Percentiles rank a stretch among this genome's conserved stretches.
These are phyloP conservation scores for Calonectria ilicicola DNA, from an alignment of 2,329 filamentous ascomycete species.

Conservation along the genomic window DNA sequence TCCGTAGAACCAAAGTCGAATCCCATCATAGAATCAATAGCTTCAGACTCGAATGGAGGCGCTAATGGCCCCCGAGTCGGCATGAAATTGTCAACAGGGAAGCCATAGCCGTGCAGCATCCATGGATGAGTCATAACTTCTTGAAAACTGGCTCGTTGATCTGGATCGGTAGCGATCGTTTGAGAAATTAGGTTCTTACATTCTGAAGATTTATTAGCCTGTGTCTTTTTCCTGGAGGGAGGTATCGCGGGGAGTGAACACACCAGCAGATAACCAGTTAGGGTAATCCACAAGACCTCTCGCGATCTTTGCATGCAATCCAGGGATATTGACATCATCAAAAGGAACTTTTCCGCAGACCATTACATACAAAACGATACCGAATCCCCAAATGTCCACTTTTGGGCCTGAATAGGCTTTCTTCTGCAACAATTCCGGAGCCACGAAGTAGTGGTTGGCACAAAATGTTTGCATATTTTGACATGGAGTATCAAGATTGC, in stretches of 20 bases:
- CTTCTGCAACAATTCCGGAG: constrained; percentile 92
- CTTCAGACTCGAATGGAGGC: constrained; percentile 83
- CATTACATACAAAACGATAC: constrained; percentile 96
- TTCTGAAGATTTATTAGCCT: constrained; percentile 69
- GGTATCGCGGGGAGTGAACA: constrained; percentile 44
- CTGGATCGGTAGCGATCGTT: constrained; percentile 95
- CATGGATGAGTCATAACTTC: constrained; percentile 97
- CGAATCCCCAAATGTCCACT: constrained; percentile 98
- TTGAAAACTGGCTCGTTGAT: constrained; percentile 83
- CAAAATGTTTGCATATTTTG: constrained; percentile 94
- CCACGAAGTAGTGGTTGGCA: constrained; percentile 96
- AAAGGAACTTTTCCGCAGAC: constrained; percentile 98
- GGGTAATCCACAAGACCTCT: constrained; percentile 96
- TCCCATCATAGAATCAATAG: constrained; percentile 94
- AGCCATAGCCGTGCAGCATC: constrained; percentile 92
- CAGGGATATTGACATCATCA: constrained; percentile 98
- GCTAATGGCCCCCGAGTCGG: constrained; percentile 85
- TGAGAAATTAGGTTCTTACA: constrained; percentile 92
- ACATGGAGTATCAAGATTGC: constrained; percentile 91
- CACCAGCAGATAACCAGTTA: constrained; percentile 89
- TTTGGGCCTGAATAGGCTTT: constrained; percentile 95
- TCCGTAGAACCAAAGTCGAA: constrained; percentile 96
- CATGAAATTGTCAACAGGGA: constrained; percentile 88
- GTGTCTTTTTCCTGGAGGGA: not conserved
- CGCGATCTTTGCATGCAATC: constrained; percentile 98